Base-by-base conservation (phyloP, 495 filamentous ascomycete genomes). In the Hypoxylon crocopeplum region DNA sequence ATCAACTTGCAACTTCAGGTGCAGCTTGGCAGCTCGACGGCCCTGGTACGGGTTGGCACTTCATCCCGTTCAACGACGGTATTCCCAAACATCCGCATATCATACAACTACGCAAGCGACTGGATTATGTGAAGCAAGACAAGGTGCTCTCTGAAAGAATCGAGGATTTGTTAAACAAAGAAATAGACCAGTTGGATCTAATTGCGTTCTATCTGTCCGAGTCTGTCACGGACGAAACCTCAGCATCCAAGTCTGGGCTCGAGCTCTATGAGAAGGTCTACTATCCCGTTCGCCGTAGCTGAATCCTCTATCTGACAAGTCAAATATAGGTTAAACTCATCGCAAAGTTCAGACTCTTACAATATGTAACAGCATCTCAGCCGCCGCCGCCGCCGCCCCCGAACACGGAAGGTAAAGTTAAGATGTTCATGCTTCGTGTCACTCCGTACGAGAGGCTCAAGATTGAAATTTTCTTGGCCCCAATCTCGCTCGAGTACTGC, bases 181-280 rank as follows among this genome's bases (percentile, higher is more conserved):
- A 67, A 7, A 50, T 69, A 20, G 24, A 67, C 6, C 25, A 71
- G 7, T 44, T 32, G 56, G 30, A 46, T 60, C 36, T 7, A 48
- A 39, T 11, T 47, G 33, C 10, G 27, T 33, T 11, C n/a, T n/a
- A n/a, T n/a, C n/a, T n/a, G n/a, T n/a, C n/a, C n/a, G n/a, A n/a
- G n/a, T n/a, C n/a, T n/a, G n/a, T n/a, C n/a, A n/a, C n/a, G n/a
- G n/a, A n/a, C n/a, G n/a, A n/a, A n/a, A n/a, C n/a, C n/a, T n/a
- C n/a, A n/a, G n/a, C n/a, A n/a, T 20, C 10, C 55, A 22, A n/a
- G n/a, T 49, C 46, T n/a, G 32, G 10, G 5, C 55, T 49, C 17
- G 38, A 22, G 19, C 25, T 45, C 15, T 13, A 52, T 12, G 40
- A 44, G 5, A 58, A 59, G 56, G 56, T 53, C 7, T 29, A 11